Percentiles rank a stretch among this genome's conserved stretches.
phyloP scores from a whole-genome alignment of 352 stramenopile genomes.

The Globisporangium irregulare region DNA sequence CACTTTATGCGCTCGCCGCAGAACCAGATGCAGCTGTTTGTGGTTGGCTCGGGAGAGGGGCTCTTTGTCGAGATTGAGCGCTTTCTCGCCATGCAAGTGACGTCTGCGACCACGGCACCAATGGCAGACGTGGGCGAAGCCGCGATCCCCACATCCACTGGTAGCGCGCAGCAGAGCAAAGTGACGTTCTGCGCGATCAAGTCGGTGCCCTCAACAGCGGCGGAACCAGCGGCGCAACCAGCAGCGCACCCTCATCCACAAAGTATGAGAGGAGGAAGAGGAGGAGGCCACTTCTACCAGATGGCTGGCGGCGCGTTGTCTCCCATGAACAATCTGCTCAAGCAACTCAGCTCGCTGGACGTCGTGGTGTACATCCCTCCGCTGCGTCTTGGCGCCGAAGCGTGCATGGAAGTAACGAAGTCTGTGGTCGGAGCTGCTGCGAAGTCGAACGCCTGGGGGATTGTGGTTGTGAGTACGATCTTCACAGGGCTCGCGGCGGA shows the following conservation, averaged over 20 bases:
- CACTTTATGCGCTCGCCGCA: constrained; percentile 51
- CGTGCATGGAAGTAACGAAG: constrained; percentile 59
- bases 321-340: constrained; percentile 51
- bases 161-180: constrained; percentile 50
- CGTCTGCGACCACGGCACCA: constrained; percentile 31
- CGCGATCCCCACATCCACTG: constrained; percentile 37
- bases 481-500: constrained; percentile 36
- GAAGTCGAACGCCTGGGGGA: constrained; percentile 59
- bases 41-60: constrained; percentile 67
- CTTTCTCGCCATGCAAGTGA: constrained; percentile 60
- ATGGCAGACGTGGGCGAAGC: constrained; percentile 38
- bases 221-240: constrained; percentile 2
- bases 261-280: not conserved
- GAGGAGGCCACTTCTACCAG: constrained; percentile 31
- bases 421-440: constrained; percentile 46
- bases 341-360: constrained; percentile 58
- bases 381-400: constrained; percentile 39
- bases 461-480: constrained; percentile 70
- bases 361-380: constrained; percentile 72
- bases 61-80: constrained; percentile 69
- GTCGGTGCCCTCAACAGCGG: constrained; percentile 21
- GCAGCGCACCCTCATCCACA: constrained; percentile 4
- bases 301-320: constrained; percentile 33
- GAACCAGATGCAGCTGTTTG: constrained; percentile 78
- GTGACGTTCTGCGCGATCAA: constrained; percentile 75